phyloP scores from a whole-genome alignment of 140 eudicot genomes.

The Erigeron philadelphicus region DNA sequence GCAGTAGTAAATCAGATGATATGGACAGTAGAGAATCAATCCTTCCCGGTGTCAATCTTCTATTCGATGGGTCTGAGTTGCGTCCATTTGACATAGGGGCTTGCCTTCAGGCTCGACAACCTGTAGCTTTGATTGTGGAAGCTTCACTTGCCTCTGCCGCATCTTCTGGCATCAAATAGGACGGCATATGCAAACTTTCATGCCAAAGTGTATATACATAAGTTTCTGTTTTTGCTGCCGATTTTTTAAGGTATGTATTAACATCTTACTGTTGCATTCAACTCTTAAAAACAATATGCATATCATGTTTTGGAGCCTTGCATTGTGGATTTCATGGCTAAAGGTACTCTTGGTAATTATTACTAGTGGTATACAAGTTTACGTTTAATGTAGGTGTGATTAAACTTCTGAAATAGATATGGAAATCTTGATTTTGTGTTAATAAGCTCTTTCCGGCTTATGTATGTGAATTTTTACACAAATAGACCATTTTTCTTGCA shows the following conservation, averaged over 20 bases:
- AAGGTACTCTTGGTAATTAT: neutral
- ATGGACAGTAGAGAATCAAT: conserved; percentile 70
- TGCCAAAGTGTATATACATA: conserved; percentile 23
- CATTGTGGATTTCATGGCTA: neutral
- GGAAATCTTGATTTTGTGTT: neutral
- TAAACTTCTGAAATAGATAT: neutral
- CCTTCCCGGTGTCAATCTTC: conserved; percentile 85
- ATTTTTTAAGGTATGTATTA: conserved; percentile 27
- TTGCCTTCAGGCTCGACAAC: conserved; percentile 95
- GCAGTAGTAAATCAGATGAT: conserved; percentile 58
- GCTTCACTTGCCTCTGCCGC: conserved; percentile 78
- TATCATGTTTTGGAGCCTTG: neutral
- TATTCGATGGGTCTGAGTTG: conserved; percentile 86
- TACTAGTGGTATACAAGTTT: neutral
- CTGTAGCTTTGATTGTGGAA: conserved; percentile 78
- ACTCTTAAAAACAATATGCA: neutral
- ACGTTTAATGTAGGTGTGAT: too few species aligned
- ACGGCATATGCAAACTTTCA: conserved; percentile 21
- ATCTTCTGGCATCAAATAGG: conserved; percentile 53
- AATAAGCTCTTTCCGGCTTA: too few species aligned
- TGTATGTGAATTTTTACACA: too few species aligned
- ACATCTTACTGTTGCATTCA: neutral
- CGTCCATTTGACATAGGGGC: conserved; percentile 98
- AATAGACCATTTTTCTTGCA: neutral
- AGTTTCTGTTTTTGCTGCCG: conserved; percentile 15